Conservation (phyloP, 208 protist genomes). For the Trypanosoma caninum region DNA sequence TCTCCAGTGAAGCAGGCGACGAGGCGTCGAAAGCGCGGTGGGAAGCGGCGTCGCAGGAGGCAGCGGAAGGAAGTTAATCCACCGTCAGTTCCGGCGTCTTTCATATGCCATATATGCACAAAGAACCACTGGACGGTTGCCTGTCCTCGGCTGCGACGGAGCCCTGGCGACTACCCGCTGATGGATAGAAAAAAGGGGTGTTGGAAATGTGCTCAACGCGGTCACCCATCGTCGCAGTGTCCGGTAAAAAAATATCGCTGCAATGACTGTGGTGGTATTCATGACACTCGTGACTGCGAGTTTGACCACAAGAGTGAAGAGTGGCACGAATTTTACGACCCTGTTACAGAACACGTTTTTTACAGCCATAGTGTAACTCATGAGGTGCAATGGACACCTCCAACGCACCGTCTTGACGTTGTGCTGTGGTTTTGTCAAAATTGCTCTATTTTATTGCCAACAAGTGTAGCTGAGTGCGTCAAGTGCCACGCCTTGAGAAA, state of each 20-base stretch:
- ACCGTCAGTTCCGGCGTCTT: constrained; percentile 32
- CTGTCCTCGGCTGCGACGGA: constrained; percentile 46
- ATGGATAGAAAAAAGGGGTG: constrained; percentile 62
- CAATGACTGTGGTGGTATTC: constrained; percentile 78
- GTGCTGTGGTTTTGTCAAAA: constrained; percentile 77
- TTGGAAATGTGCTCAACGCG: constrained; percentile 70
- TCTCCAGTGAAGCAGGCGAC: constrained; percentile 14
- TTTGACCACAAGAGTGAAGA: constrained; percentile 73
- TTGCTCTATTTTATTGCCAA: constrained; percentile 61
- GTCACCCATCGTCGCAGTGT: constrained; percentile 65
- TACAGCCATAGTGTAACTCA: constrained; percentile 64
- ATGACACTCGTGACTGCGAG: constrained; percentile 73
- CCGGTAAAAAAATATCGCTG: constrained; percentile 58
- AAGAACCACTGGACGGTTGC: constrained; percentile 81
- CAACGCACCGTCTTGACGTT: constrained; percentile 66
- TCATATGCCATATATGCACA: constrained; percentile 78
- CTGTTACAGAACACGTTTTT: constrained; percentile 52
- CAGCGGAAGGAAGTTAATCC: background rate
- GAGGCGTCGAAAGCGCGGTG: constrained; percentile 18
- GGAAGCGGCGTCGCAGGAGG: constrained; percentile 12
- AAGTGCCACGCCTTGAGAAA: constrained; percentile 61
- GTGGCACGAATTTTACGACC: constrained; percentile 87
- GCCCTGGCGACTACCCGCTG: constrained; percentile 51
- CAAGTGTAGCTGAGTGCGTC: constrained; percentile 68
- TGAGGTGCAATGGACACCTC: constrained; percentile 64